Base-by-base conservation (phyloP, 1,284 basidiomycete species). In the Ceratorhiza oryzae-sativae region DNA sequence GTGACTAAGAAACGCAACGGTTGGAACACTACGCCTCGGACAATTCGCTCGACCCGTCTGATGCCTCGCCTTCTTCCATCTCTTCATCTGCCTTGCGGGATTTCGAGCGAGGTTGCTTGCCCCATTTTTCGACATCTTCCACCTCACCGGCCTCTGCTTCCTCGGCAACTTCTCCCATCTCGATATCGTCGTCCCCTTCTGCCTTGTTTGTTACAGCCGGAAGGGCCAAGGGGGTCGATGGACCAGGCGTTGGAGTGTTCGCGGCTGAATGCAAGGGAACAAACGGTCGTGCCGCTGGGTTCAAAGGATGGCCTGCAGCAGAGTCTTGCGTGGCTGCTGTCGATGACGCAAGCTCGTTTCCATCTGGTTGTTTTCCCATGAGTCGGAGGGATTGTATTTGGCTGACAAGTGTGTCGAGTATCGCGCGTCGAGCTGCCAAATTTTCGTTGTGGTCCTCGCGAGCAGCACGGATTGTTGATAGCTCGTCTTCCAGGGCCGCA, bases 41-140 rank as follows among this genome's bases (percentile, higher is more conserved):
- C 62, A 72, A 58, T 30, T 70, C 72, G 48, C 72, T 73, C 5
- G 59, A 45, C 42, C 48, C 65, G 60, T 75, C 74, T 5, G 73
- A 74, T 51, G 91, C 90, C 79, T 93, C 91, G 27, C 91, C 92
- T 81, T 93, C 91, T 77, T 93, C 92, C 73, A 92, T 79, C 70
- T 93, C 92, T 76, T 92, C 90, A 73, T 85, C 81, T 49, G 79
- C 72, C 39, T 42, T 70, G 15, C 71, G 65, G 41, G 34, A 36
- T 56, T 55, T 58, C n/a, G 71, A 72, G 42, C 51, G 62, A 12
- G 39, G 39, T 27, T 25, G 39, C 23, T 67, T 67, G 8, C 23
- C 79, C 80, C 45, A 78, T 76, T 34, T 76, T 76, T 77, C 82
- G 76, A 76, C 80, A 71, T 74, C 71, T 77, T 79, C 46, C 73